Base-by-base conservation (phyloP, 2,329 filamentous ascomycete species). In the Epichloe gansuensis region DNA sequence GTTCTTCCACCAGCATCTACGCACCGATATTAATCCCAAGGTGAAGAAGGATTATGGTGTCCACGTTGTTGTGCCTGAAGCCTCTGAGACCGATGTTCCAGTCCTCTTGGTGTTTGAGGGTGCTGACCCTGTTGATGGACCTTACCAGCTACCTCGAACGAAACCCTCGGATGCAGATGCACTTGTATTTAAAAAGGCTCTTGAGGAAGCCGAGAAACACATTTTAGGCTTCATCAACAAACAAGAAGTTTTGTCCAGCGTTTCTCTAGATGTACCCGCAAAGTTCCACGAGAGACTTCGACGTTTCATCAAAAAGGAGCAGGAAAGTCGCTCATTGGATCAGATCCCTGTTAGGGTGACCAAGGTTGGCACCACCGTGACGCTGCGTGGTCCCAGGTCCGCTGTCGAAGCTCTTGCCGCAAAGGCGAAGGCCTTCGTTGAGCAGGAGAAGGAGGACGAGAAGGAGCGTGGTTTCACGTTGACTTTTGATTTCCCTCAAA, bases 401-500 rank as follows among this genome's bases (percentile, higher is more conserved):
- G 78, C 80, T 23, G 88, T 95, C 3, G 80, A 86, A 50, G 79
- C 81, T 2, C 77, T 97, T 41, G 76, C 80, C 34, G 70, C 77
- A 38, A 93, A 91, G 73, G 81, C 95, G 51, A 70, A 80, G 54
- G 80, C 80, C 6, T 97, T 95, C 63, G 75, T 97, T 23, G 83
- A 86, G 64, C 86, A 94, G 65, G 90, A 95, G 69, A 87, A 91
- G 72, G 80, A 88, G 66, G 91, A 97, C 56, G 91, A 97, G 69
- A 87, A 93, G 65, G 91, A 97, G 71, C 87, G 91, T 55, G 90
- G 88, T 45, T 94, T 91, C 70, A 90, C 82, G 2, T 74, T 88
- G 54, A 82, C 80, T 28, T 97, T 97, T 60, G 89, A 95, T 57
- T 98, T 95, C 73, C 91, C 91, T 7, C 88, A 95, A 66, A 94